Conservation (phyloP, 106 monocot genomes). For the Dendrobium catenatum region DNA sequence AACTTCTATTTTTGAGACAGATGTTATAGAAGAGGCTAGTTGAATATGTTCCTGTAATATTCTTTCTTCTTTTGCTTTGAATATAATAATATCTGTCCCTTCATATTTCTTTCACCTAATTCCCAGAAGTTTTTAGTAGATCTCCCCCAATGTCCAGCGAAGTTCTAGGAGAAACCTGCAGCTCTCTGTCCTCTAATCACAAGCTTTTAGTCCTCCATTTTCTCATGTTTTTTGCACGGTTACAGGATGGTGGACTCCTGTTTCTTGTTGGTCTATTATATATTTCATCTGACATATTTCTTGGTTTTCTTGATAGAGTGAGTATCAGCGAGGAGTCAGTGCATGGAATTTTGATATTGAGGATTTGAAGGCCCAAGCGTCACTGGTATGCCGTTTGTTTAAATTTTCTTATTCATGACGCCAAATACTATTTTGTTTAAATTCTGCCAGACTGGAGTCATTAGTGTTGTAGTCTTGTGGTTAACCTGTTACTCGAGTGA, state of each 20-base stretch:
- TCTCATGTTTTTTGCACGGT: not conserved
- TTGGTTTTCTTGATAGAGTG: constrained; percentile 45
- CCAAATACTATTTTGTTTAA: not conserved
- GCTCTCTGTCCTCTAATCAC: not conserved
- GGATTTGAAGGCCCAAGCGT: constrained; percentile 90
- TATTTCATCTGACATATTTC: not conserved
- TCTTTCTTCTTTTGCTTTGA: not conserved
- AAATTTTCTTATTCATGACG: not conserved
- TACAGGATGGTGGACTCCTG: not conserved
- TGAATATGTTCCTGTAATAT: not conserved
- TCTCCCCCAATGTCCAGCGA: not conserved
- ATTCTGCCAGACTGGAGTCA: not conserved
- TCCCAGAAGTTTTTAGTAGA: not conserved
- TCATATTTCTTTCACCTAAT: not conserved
- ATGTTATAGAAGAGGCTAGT: not conserved
- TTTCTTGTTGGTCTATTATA: not conserved
- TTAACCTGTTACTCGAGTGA: not conserved
- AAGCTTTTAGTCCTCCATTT: not conserved
- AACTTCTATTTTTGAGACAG: not conserved
- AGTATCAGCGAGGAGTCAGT: constrained; percentile 93
- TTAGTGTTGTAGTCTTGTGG: not conserved
- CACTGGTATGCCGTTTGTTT: constrained; percentile 42
- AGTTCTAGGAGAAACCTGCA: not conserved
- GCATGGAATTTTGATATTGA: constrained; percentile 98
- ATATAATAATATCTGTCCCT: not conserved